Evolutionary conservation across 768 basidiomycete genomes (phyloP).

Genomic region (Hortiboletus campestris): DNA sequence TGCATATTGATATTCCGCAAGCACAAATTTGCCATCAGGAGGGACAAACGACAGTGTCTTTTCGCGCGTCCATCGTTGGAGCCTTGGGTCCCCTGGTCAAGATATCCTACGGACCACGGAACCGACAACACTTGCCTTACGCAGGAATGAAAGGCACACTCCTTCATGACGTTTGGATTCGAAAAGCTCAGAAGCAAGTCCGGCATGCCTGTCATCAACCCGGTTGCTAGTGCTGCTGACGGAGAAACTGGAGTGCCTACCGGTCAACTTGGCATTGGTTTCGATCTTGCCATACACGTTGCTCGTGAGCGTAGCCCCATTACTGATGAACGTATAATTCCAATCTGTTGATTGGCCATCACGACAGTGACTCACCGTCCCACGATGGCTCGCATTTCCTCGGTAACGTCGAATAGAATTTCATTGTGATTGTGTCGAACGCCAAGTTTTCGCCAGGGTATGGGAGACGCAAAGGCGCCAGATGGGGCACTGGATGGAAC

Average conservation of each 20-base stretch:
- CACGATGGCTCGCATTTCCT: slow-evolving; percentile 61
- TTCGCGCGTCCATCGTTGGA: slow-evolving; percentile 77
- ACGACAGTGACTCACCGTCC: slow-evolving; percentile 23
- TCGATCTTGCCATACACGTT: slow-evolving; percentile 77
- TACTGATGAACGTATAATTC: slow-evolving; percentile 39
- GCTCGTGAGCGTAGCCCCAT: slow-evolving; percentile 63
- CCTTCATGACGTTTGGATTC: slow-evolving; percentile 68
- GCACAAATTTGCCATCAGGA: slow-evolving; percentile 84
- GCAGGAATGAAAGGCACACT: slow-evolving; percentile 91
- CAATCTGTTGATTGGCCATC: not conserved
- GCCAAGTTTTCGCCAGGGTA: slow-evolving; percentile 90
- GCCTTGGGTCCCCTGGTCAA: slow-evolving; percentile 39
- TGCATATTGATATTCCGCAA: slow-evolving; percentile 79
- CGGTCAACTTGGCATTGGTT: slow-evolving; percentile 73
- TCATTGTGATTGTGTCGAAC: slow-evolving; percentile 86
- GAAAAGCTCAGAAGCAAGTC: slow-evolving; percentile 77
- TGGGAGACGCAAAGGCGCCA: slow-evolving; percentile 77
- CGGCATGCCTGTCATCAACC: slow-evolving; percentile 64
- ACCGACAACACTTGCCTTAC: slow-evolving; percentile 58
- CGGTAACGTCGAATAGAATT: slow-evolving; percentile 87
- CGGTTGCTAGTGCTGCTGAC: not conserved
- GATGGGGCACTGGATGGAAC: slow-evolving; percentile 38
- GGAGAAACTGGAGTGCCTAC: slow-evolving; percentile 35
- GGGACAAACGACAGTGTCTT: slow-evolving; percentile 86
- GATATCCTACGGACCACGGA: not conserved